A percentile compares a stretch with the other conserved stretches of the same genome.
phyloP scores from a whole-genome alignment of 768 basidiomycete species.

The Calocybe indica region DNA sequence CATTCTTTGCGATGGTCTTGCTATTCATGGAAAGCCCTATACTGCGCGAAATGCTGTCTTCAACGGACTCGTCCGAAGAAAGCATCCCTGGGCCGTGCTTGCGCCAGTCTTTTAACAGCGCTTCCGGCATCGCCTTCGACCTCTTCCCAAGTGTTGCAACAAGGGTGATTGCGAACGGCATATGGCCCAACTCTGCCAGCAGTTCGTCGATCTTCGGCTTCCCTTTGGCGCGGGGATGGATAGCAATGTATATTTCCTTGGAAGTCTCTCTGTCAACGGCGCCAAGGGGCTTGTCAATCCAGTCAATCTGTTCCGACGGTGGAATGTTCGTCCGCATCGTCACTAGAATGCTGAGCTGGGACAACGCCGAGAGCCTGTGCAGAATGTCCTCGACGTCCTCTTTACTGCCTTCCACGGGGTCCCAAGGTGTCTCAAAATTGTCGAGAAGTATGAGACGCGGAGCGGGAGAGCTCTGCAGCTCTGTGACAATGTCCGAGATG shows the following conservation, averaged over 20 bases:
- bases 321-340: constrained; percentile 1
- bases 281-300: neutral
- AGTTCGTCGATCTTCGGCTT: neutral
- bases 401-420: neutral
- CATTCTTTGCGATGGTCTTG: neutral
- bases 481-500: neutral
- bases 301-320: neutral
- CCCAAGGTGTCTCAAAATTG: constrained; percentile 1
- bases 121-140: neutral
- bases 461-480: neutral
- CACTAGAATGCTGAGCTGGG: neutral
- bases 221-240: neutral
- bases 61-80: neutral
- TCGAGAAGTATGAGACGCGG: neutral
- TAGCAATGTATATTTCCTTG: neutral
- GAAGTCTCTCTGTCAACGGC: neutral
- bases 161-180: neutral
- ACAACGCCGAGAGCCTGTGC: neutral
- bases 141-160: neutral
- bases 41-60: neutral
- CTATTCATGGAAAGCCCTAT: neutral
- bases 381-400: neutral
- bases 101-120: neutral
- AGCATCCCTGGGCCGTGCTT: neutral
- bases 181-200: neutral